phyloP scores from a whole-genome alignment of 2,329 filamentous ascomycete genomes.

The Cladosporium oxysporum region DNA sequence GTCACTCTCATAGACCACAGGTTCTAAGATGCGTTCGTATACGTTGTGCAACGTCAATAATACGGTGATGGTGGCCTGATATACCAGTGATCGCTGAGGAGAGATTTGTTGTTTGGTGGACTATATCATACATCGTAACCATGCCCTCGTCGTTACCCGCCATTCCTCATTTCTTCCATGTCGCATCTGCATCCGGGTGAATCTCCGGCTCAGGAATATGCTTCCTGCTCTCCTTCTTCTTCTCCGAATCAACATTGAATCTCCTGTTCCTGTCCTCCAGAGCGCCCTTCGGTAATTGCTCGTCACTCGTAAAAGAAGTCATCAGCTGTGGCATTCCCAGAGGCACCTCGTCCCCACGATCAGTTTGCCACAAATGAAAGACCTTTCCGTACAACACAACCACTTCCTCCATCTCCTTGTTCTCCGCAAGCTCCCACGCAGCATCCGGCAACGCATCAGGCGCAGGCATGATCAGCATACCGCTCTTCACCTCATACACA shows the following conservation, averaged over 20 bases:
- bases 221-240: slow-evolving; percentile 56
- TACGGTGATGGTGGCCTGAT: not conserved
- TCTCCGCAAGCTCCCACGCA: slow-evolving; percentile 76
- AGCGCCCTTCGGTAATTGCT: slow-evolving; percentile 51
- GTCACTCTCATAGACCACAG: not conserved
- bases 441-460: slow-evolving; percentile 55
- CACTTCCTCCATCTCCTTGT: slow-evolving; percentile 76
- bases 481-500: slow-evolving; percentile 72
- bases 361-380: slow-evolving; percentile 85
- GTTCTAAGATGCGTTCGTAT: not conserved
- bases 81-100: not conserved
- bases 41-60: not conserved
- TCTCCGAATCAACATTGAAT: slow-evolving; percentile 53
- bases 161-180: slow-evolving; percentile 40
- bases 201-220: slow-evolving; percentile 54
- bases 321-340: slow-evolving; percentile 64
- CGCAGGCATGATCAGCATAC: slow-evolving; percentile 77
- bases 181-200: slow-evolving; percentile 50
- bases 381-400: slow-evolving; percentile 77
- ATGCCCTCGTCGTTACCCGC: not conserved
- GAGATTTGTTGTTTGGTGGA: not conserved
- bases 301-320: slow-evolving; percentile 58
- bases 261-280: slow-evolving; percentile 55
- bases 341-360: slow-evolving; percentile 67
- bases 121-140: not conserved